Evolutionary conservation across 2,329 filamentous ascomycete species (phyloP).

Genomic region (Pseudopithomyces chartarum): DNA sequence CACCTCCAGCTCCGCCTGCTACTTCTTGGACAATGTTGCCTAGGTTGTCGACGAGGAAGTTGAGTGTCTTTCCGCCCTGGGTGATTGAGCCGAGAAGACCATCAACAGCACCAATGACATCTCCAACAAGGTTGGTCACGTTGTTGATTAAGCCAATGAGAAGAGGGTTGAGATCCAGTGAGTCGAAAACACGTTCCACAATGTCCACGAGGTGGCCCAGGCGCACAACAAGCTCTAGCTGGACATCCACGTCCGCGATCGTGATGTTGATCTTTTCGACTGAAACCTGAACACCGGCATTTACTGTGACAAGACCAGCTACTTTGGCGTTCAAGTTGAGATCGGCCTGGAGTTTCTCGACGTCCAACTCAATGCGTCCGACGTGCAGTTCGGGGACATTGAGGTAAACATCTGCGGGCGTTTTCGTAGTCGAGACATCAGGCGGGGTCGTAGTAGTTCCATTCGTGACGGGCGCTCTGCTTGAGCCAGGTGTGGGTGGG

Average conservation of each 20-base stretch:
- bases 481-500: slow-evolving; percentile 36
- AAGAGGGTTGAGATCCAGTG: slow-evolving; percentile 65
- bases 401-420: slow-evolving; percentile 62
- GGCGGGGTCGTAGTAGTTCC: slow-evolving; percentile 31
- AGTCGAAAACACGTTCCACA: slow-evolving; percentile 64
- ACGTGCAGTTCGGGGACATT: slow-evolving; percentile 64
- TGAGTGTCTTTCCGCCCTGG: slow-evolving; percentile 59
- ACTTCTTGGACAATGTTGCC: slow-evolving; percentile 68
- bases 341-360: slow-evolving; percentile 63
- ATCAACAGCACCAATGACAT: slow-evolving; percentile 62
- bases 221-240: slow-evolving; percentile 64
- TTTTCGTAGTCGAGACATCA: slow-evolving; percentile 31
- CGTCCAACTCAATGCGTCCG: slow-evolving; percentile 63
- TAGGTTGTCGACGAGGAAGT: slow-evolving; percentile 64
- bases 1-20: slow-evolving; percentile 50
- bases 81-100: slow-evolving; percentile 64
- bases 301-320: slow-evolving; percentile 61
- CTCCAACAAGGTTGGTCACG: slow-evolving; percentile 57
- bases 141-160: slow-evolving; percentile 62
- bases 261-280: slow-evolving; percentile 63
- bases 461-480: slow-evolving; percentile 21
- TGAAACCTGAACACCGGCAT: slow-evolving; percentile 54
- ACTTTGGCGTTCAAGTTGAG: slow-evolving; percentile 65
- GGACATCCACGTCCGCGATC: slow-evolving; percentile 63
- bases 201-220: slow-evolving; percentile 65